These are phyloP conservation scores for Panus rudis DNA, from an alignment of 768 basidiomycete genomes.

Conservation along the genomic window DNA sequence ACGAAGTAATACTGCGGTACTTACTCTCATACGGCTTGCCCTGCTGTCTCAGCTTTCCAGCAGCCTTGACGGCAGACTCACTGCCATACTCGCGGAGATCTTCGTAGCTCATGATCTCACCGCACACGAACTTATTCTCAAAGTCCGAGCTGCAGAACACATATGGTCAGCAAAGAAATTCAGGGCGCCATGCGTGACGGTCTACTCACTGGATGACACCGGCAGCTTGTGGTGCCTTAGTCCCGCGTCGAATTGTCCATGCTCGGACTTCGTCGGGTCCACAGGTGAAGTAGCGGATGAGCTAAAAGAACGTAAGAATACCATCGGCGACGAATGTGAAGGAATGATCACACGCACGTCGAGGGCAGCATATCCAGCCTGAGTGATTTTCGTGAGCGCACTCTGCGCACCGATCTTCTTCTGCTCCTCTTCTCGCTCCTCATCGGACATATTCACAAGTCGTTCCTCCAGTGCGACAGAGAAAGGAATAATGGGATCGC, in stretches of 20 bases:
- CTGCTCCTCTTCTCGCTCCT: slow-evolving; percentile 66
- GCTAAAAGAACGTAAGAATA: slow-evolving; percentile 31
- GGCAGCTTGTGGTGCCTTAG: slow-evolving; percentile 94
- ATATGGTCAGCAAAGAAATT: not conserved
- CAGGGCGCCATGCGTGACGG: not conserved
- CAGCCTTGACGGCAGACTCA: slow-evolving; percentile 88
- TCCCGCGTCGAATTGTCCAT: slow-evolving; percentile 93
- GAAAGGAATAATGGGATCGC: slow-evolving; percentile 94
- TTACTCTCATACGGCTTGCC: slow-evolving; percentile 94
- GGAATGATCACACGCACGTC: slow-evolving; percentile 43
- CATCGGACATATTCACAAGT: slow-evolving; percentile 59
- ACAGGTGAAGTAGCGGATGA: slow-evolving; percentile 96
- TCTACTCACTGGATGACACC: slow-evolving; percentile 89
- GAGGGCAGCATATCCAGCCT: slow-evolving; percentile 83
- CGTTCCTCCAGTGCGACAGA: slow-evolving; percentile 95
- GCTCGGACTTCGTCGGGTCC: slow-evolving; percentile 96
- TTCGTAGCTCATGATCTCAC: slow-evolving; percentile 90
- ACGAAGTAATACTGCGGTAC: slow-evolving; percentile 20
- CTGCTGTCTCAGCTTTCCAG: slow-evolving; percentile 91
- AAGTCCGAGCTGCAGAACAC: slow-evolving; percentile 69
- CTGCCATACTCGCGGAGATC: slow-evolving; percentile 90
- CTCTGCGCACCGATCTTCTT: slow-evolving; percentile 67
- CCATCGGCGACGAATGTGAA: not conserved
- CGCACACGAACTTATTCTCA: slow-evolving; percentile 96
- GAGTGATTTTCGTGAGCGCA: slow-evolving; percentile 88